phyloP scores from a whole-genome alignment of 1,139 yeast genomes.

The Blastobotrys elegans region DNA sequence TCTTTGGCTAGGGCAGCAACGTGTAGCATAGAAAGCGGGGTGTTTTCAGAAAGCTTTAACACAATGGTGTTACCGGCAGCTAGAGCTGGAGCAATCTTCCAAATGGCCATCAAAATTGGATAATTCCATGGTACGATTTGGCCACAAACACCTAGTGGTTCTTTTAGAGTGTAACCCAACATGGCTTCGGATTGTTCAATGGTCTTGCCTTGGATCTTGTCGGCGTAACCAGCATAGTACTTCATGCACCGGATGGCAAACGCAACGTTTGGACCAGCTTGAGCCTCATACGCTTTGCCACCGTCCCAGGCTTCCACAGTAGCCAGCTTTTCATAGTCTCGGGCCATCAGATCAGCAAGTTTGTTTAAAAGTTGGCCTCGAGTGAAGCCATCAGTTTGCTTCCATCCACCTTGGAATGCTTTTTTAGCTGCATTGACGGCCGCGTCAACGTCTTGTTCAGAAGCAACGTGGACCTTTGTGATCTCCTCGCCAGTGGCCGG shows the following conservation, averaged over 20 bases:
- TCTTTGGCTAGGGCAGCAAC: constrained; percentile 55
- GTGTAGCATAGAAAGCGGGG: constrained; percentile 70
- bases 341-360: constrained; percentile 61
- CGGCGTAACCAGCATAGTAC: constrained; percentile 77
- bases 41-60: constrained; percentile 71
- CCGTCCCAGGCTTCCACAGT: constrained; percentile 76
- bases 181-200: constrained; percentile 61
- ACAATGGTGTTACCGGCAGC: constrained; percentile 76
- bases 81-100: constrained; percentile 80
- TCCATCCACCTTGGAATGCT: constrained; percentile 48
- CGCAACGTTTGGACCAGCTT: constrained; percentile 54
- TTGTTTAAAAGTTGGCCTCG: constrained; percentile 56
- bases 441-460: constrained; percentile 50
- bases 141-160: constrained; percentile 79
- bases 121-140: constrained; percentile 89
- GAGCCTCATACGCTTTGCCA: constrained; percentile 59
- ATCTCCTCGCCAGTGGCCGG: constrained; percentile 57
- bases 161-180: constrained; percentile 55
- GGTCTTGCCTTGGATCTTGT: constrained; percentile 63
- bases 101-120: constrained; percentile 75
- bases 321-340: constrained; percentile 56
- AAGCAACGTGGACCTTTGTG: constrained; percentile 51
- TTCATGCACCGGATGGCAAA: constrained; percentile 53
- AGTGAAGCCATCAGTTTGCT: constrained; percentile 43
- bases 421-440: constrained; percentile 55